Evolutionary conservation across 2,329 filamentous ascomycete species (phyloP), one percentile per base, ranked within the genome.

Genomic region (Talaromyces sp.): DNA sequence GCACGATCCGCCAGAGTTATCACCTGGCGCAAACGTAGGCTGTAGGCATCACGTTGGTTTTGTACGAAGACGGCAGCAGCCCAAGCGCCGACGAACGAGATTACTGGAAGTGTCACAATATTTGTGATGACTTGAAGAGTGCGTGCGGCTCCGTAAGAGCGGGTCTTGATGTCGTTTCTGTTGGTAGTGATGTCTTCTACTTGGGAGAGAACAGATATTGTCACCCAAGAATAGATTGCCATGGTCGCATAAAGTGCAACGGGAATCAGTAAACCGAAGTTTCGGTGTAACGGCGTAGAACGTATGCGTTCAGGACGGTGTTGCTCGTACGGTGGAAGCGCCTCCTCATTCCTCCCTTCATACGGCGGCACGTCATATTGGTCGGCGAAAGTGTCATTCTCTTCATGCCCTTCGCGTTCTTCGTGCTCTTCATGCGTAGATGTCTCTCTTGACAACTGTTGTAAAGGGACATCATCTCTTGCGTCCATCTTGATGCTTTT

Each of bases 1-100:
- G 65, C 37, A 19, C 66, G 66, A 66, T 73, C 71, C 11, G 71
- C 69, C 10, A 73, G 66, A 3, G 64, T 62, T 41, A 69, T 68
- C 6, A 71, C 41, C 61, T 73, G 70, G 27, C 69, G 68, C 33
- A 72, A 57, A 17, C 50, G 68, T 31, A 71, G 64, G 52, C 61
- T 45, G 22, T 64, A 43, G n/a, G 50, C 54, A 22, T 66, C 58
- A 27, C 45, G 33, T 39, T 67, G 45, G 25, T 70, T 67, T 64
- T 73, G 72, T 13, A 70, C 61, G 63, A 66, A 73, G 41, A 73
- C 62, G 1, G 71, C 71, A 13, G 62, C 56, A 25, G 62, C 62
- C 62, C 62, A 64, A 10, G 62, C 62, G 22, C 62, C 61, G 19
- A 64, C 56, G 3, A 50, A 27, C 11, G 62, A 64, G 35, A 64